Conservation (phyloP, 2,329 filamentous ascomycete species). For the Aspergillus pseudotamarii region DNA sequence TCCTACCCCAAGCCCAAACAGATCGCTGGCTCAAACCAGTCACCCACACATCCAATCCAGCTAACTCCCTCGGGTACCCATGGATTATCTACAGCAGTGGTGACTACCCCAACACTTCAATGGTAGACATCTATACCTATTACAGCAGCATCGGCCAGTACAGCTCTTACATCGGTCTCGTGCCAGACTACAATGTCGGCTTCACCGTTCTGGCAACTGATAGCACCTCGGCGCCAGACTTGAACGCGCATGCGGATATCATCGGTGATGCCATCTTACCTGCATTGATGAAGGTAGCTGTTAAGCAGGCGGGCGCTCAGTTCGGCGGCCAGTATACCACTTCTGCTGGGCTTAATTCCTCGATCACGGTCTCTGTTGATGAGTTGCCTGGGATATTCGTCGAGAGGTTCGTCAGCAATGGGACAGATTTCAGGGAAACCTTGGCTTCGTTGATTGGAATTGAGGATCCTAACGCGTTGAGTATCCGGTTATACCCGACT, state of each 20-base stretch:
- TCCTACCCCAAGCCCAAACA: constrained; percentile 38
- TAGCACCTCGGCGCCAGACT: constrained; percentile 15
- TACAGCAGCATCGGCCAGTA: constrained; percentile 37
- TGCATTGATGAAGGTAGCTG: constrained; percentile 23
- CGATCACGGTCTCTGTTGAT: neutral
- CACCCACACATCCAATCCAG: constrained; percentile 37
- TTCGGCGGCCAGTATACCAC: neutral
- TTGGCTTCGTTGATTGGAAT: neutral
- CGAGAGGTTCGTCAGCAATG: constrained; percentile 5
- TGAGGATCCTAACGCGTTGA: neutral
- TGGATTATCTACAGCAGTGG: constrained; percentile 42
- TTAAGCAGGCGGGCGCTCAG: neutral
- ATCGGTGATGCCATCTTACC: constrained; percentile 29
- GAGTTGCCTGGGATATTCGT: constrained; percentile 5
- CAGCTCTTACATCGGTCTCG: constrained; percentile 35
- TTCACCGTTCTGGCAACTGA: constrained; percentile 38
- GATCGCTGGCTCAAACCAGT: constrained; percentile 47
- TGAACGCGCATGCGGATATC: constrained; percentile 32
- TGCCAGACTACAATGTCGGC: constrained; percentile 40
- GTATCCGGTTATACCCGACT: constrained; percentile 12
- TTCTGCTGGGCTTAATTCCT: neutral
- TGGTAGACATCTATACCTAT: constrained; percentile 41
- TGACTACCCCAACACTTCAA: constrained; percentile 22
- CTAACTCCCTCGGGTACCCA: constrained; percentile 38
- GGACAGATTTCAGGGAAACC: constrained; percentile 6